Evolutionary conservation across 495 filamentous ascomycete genomes (phyloP), one percentile per base, ranked within the genome.

Genomic region (Aspergillus panamensis): DNA sequence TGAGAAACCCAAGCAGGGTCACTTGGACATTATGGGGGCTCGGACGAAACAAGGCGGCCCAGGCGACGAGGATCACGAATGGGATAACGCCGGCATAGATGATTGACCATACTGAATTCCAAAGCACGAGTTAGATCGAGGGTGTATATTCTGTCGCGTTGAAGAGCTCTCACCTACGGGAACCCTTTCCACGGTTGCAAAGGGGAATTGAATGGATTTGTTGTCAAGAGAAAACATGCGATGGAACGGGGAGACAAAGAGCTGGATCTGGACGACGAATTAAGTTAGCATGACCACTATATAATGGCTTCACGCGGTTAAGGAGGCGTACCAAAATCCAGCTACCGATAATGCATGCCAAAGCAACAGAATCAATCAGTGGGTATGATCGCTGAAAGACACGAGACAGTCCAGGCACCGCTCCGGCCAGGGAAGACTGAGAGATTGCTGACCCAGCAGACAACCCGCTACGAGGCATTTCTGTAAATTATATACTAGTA

Each of bases 231-330:
- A 81, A 65, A 86, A 84, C 74, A 84, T 76, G 57, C 79, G 91
- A 67, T 96, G 92, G 70, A 97, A 98, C 2, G 94, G 95, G 59
- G 85, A 84, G 62, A 88, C 76, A 55, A 93, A 80, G 55, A 87
- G 70, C 73, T 87, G 80, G 17, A 92, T 78, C 87, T 90, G 59
- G 1, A 47, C 0, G 33, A 16, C 14, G 32, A 9, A 16, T 13
- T 25, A 16, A 39, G 43, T 63, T 44, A 60, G 30, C 0, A 32
- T n/a, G 25, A 16, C 9, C 14, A 12, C 16, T 13, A 51, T 47
- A 37, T 3, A 48, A 0, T 45, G 49, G 16, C 6, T 6, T 20
- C 14, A 4, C 25, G 16, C n/a, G 25, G 5, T 5, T 10, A 69
- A 35, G 30, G 13, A 33, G 31, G 60, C 82, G 33, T 54, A 91